phyloP scores from a whole-genome alignment of 148 eudicot species.

The Pouteria glomerata region DNA sequence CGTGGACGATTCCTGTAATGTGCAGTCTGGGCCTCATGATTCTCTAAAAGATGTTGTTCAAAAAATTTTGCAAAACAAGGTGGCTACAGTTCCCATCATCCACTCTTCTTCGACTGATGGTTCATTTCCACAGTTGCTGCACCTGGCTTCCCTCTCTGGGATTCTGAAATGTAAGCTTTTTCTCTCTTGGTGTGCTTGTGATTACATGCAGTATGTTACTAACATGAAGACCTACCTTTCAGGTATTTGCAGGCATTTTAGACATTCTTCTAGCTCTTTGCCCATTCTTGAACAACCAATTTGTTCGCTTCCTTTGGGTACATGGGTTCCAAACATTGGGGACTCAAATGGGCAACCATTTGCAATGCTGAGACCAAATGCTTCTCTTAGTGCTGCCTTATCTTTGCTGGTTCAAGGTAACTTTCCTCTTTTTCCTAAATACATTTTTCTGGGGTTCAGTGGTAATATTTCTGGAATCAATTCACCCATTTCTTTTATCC shows the following conservation, averaged over 20 bases:
- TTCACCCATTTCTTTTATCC: not conserved
- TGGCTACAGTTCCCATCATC: conserved; percentile 72
- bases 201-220: not conserved
- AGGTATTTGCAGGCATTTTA: conserved; percentile 92
- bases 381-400: conserved; percentile 70
- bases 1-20: not conserved
- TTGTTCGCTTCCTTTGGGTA: conserved; percentile 74
- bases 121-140: conserved; percentile 72
- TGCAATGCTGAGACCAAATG: conserved; percentile 73
- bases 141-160: conserved; percentile 78
- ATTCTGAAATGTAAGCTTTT: conserved; percentile 63
- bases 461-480: not conserved
- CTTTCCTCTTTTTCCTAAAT: conserved; percentile 4
- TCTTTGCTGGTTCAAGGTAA: conserved; percentile 79
- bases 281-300: conserved; percentile 91
- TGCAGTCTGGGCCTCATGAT: conserved; percentile 74
- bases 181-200: conserved; percentile 5
- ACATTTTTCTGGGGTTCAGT: not conserved
- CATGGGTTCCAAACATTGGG: conserved; percentile 93
- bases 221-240: conserved; percentile 22
- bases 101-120: conserved; percentile 66
- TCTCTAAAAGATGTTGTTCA: conserved; percentile 70
- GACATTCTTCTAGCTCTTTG: conserved; percentile 67
- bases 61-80: conserved; percentile 66
- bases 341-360: conserved; percentile 61